Conservation (phyloP, 2,329 filamentous ascomycete genomes). For the Penicillium sp. region DNA sequence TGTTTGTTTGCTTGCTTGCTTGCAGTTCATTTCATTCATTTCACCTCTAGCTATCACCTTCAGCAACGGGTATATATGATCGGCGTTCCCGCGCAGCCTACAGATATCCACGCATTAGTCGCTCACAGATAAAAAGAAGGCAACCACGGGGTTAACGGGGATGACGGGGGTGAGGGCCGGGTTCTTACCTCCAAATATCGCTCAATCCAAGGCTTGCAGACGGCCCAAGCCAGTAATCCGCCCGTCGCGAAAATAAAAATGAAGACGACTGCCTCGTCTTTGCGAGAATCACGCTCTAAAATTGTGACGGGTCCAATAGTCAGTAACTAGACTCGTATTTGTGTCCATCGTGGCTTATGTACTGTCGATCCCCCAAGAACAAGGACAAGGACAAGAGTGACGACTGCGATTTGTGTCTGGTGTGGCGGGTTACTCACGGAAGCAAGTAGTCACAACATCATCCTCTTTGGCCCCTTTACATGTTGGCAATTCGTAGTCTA, state of each 20-base stretch:
- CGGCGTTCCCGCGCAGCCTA: conserved; percentile 54
- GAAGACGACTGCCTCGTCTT: conserved; percentile 68
- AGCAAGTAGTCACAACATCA: conserved; percentile 68
- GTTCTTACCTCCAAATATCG: conserved; percentile 57
- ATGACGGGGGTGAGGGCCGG: too few species aligned
- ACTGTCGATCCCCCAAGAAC: too few species aligned
- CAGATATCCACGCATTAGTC: conserved; percentile 13
- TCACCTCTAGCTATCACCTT: conserved; percentile 1
- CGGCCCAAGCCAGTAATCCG: conserved; percentile 64
- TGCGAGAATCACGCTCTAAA: conserved; percentile 67
- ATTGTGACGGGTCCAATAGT: conserved; percentile 9
- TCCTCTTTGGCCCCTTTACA: conserved; percentile 66
- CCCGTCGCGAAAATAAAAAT: conserved; percentile 68
- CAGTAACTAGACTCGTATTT: conserved; percentile 1
- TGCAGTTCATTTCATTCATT: neutral
- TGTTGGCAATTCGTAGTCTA: conserved; percentile 64
- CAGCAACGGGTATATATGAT: conserved; percentile 57
- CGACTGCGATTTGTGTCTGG: too few species aligned
- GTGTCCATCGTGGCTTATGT: neutral
- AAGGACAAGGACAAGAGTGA: too few species aligned
- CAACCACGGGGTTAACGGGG: too few species aligned
- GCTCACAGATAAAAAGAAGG: neutral
- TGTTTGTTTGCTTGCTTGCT: too few species aligned
- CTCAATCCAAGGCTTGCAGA: conserved; percentile 62
- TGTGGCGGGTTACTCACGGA: too few species aligned